These are phyloP conservation scores for Candida nonsorbophila DNA, from an alignment of 805 yeast species.

Conservation along the genomic window DNA sequence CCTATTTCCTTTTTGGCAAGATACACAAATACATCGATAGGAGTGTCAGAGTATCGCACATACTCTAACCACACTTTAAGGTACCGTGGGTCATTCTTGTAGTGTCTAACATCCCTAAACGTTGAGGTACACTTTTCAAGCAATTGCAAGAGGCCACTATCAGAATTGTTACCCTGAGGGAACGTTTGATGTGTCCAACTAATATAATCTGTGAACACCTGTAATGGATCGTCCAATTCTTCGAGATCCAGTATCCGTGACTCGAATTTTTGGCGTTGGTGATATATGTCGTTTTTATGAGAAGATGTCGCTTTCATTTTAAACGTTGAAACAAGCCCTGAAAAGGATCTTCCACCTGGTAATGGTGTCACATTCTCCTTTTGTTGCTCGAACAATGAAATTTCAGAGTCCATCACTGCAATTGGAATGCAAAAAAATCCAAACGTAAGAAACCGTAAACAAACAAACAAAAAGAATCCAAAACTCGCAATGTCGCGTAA, in stretches of 20 bases:
- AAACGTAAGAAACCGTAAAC: neutral
- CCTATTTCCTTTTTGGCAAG: constrained; percentile 74
- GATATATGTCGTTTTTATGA: constrained; percentile 18
- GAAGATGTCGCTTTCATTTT: constrained; percentile 12
- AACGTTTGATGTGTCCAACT: constrained; percentile 62
- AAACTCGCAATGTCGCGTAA: constrained; percentile 2
- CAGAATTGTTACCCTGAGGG: constrained; percentile 57
- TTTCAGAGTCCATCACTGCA: constrained; percentile 5
- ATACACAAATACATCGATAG: constrained; percentile 65
- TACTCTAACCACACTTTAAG: constrained; percentile 78
- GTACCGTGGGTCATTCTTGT: constrained; percentile 80
- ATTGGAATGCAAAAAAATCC: too few relatives aligned
- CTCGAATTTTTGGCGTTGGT: constrained; percentile 47
- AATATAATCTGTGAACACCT: constrained; percentile 67
- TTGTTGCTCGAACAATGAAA: constrained; percentile 33
- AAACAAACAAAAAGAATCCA: neutral
- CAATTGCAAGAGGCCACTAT: constrained; percentile 59
- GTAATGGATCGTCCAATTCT: constrained; percentile 79
- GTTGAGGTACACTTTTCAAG: constrained; percentile 69
- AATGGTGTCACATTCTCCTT: constrained; percentile 76
- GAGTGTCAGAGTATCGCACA: constrained; percentile 61
- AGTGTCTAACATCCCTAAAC: constrained; percentile 60
- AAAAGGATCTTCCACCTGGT: constrained; percentile 64
- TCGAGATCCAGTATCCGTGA: constrained; percentile 42
- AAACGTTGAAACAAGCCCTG: constrained; percentile 45